Evolutionary conservation across 2,329 filamentous ascomycete genomes (phyloP).

Genomic region (Fusarium oxysporum): DNA sequence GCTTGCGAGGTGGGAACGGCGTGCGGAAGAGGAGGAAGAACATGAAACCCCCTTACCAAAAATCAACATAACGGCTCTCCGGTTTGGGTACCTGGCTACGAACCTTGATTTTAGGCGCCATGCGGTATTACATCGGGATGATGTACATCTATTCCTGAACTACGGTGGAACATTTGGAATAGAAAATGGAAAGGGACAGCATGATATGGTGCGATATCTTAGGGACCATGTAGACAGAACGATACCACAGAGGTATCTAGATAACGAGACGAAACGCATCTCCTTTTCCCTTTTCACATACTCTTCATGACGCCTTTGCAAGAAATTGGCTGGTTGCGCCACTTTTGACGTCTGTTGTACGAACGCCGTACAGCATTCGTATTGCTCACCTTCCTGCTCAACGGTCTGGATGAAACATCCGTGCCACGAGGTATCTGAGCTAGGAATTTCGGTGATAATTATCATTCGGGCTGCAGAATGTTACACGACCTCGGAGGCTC

Average conservation of each 20-base stretch:
- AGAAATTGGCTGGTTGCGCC: constrained; percentile 11
- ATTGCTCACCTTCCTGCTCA: constrained; percentile 23
- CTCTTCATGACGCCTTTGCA: neutral
- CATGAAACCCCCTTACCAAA: constrained; percentile 1
- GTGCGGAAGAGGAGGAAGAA: constrained; percentile 1
- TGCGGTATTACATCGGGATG: constrained; percentile 44
- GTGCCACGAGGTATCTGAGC: constrained; percentile 11
- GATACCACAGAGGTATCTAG: constrained; percentile 19
- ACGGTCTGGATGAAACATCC: constrained; percentile 5
- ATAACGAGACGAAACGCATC: constrained; percentile 34
- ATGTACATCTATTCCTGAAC: constrained; percentile 16
- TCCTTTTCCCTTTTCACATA: constrained; percentile 16
- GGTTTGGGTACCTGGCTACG: constrained; percentile 36
- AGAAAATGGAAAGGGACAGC: constrained; percentile 15
- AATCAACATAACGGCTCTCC: neutral
- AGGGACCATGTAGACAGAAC: constrained; percentile 24
- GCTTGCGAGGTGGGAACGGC: constrained; percentile 30
- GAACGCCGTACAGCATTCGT: constrained; percentile 34
- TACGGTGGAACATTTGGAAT: constrained; percentile 12
- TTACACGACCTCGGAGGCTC: constrained; percentile 9
- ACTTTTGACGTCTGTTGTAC: constrained; percentile 43
- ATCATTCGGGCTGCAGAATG: constrained; percentile 3
- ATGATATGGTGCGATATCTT: constrained; percentile 7
- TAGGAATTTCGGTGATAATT: constrained; percentile 1
- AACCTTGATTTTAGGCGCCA: constrained; percentile 35